Conservation (phyloP, 495 filamentous ascomycete species). For the Aspergillus wentii region DNA sequence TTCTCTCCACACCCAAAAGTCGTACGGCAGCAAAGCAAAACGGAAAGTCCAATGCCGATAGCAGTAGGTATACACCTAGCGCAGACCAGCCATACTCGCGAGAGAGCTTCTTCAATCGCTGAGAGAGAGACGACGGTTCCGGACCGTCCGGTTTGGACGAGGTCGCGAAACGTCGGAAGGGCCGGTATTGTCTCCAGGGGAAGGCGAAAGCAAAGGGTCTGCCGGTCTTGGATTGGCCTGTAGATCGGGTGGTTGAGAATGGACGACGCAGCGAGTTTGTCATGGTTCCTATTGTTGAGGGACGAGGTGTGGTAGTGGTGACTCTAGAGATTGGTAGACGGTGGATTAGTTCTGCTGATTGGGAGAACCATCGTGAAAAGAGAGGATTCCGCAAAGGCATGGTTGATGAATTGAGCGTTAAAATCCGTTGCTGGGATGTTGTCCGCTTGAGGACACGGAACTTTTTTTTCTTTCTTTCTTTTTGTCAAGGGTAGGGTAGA, state of each 20-base stretch:
- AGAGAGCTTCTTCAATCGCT: conserved; percentile 73
- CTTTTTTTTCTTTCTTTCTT: too few species aligned
- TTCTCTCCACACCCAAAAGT: conserved; percentile 74
- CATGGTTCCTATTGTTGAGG: neutral
- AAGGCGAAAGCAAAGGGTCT: too few species aligned
- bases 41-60: conserved; percentile 88
- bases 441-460: too few species aligned
- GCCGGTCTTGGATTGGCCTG: neutral
- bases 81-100: conserved; percentile 94
- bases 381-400: conserved; percentile 17
- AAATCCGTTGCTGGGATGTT: too few species aligned
- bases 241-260: neutral
- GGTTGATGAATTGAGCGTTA: too few species aligned
- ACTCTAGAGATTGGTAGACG: neutral
- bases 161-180: conserved; percentile 22
- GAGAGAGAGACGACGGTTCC: conserved; percentile 54
- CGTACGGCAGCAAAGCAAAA: conserved; percentile 89
- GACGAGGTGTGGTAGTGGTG: neutral
- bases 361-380: conserved; percentile 22
- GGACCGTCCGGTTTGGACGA: conserved; percentile 14
- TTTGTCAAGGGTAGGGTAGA: too few species aligned
- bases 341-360: conserved; percentile 12
- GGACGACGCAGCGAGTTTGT: neutral
- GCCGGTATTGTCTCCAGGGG: too few species aligned
- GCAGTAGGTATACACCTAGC: conserved; percentile 78